A percentile compares a stretch with the other conserved stretches of the same genome.
These are phyloP conservation scores for Moesziomyces globuligerus DNA, from an alignment of 1,284 basidiomycete species.

Conservation along the genomic window DNA sequence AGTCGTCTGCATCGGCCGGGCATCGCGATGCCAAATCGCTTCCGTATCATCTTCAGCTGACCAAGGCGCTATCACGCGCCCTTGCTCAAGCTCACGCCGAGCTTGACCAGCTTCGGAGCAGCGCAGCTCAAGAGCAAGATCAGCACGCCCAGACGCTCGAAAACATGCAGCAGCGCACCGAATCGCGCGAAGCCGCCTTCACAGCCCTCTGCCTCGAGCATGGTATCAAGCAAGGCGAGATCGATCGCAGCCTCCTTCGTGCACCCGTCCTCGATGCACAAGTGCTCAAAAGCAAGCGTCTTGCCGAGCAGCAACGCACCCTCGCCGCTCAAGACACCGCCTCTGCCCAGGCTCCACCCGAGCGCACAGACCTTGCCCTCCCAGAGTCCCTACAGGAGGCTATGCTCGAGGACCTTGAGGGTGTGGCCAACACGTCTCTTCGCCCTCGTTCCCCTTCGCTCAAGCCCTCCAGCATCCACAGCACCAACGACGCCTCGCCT, in stretches of 20 bases:
- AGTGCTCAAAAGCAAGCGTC: conserved; percentile 36
- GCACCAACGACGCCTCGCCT: not conserved
- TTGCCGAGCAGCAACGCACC: conserved; percentile 39
- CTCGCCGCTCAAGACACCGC: conserved; percentile 28
- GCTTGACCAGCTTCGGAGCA: conserved; percentile 15
- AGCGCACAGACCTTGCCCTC: conserved; percentile 31
- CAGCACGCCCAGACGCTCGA: conserved; percentile 34
- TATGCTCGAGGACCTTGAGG: conserved; percentile 60
- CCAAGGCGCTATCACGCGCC: conserved; percentile 31
- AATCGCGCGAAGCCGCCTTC: conserved; percentile 45
- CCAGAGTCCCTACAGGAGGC: conserved; percentile 59
- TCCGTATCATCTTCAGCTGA: conserved; percentile 30
- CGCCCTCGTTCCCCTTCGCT: conserved; percentile 23
- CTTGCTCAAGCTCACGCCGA: conserved; percentile 30
- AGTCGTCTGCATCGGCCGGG: conserved; percentile 8
- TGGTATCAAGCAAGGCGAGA: conserved; percentile 53
- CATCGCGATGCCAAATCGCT: conserved; percentile 7
- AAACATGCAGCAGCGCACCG: conserved; percentile 34
- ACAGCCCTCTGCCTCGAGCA: conserved; percentile 45
- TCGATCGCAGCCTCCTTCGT: conserved; percentile 44
- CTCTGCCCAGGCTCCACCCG: conserved; percentile 14
- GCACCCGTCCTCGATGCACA: conserved; percentile 50
- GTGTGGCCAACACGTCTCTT: conserved; percentile 18
- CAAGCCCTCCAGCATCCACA: conserved; percentile 31
- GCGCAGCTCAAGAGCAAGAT: conserved; percentile 10